Conservation (phyloP, 1,284 basidiomycete genomes). For the Tilletia indica region DNA sequence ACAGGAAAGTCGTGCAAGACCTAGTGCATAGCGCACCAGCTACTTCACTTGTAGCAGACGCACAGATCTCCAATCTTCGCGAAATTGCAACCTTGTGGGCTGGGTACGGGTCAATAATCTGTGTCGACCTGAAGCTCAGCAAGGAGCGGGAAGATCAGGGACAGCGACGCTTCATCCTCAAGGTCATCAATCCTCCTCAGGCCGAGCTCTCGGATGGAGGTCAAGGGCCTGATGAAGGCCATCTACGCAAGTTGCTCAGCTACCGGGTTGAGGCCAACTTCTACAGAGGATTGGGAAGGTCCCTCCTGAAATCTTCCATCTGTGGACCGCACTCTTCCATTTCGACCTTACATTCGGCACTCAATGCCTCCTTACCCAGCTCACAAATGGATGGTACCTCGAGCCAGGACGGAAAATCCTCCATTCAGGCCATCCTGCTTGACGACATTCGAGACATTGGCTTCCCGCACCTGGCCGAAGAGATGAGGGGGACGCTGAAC, state of each 20-base stretch:
- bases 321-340: background rate
- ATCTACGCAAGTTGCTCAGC: slow-evolving; percentile 32
- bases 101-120: slow-evolving; percentile 33
- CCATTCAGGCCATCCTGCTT: slow-evolving; percentile 26
- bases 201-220: slow-evolving; percentile 9
- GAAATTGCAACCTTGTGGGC: slow-evolving; percentile 33
- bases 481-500: background rate
- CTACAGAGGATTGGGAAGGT: slow-evolving; percentile 26
- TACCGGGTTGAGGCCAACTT: slow-evolving; percentile 39
- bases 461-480: slow-evolving; percentile 15
- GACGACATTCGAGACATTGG: slow-evolving; percentile 20
- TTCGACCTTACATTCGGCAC: slow-evolving; percentile 19
- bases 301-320: background rate
- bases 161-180: slow-evolving; percentile 25
- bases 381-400: background rate
- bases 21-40: too few species aligned
- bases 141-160: background rate
- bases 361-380: background rate
- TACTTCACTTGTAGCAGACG: too few species aligned
- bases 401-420: slow-evolving; percentile 1
- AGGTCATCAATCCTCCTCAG: slow-evolving; percentile 25
- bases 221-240: slow-evolving; percentile 28
- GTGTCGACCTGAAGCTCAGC: slow-evolving; percentile 23
- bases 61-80: background rate
- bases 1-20: too few species aligned